Conservation (phyloP, 177 flowering plant species). For the Vitis hybrid region DNA sequence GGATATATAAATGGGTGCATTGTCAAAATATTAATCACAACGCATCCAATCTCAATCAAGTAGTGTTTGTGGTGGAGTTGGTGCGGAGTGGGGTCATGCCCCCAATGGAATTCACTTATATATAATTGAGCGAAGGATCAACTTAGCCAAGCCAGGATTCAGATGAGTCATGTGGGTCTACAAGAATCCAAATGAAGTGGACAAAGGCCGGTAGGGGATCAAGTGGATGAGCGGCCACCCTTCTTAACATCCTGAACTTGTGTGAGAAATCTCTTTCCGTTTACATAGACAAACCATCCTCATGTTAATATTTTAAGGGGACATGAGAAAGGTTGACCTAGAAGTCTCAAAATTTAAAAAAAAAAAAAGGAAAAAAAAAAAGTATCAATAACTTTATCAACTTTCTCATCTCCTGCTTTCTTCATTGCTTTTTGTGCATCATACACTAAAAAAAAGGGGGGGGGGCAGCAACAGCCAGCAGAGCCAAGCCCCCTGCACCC, state of each 20-base stretch:
- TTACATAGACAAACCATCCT: not conserved
- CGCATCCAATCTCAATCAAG: not conserved
- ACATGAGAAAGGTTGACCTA: conserved; percentile 14
- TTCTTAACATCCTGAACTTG: not conserved
- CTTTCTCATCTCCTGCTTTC: conserved; percentile 12
- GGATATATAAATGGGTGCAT: no score
- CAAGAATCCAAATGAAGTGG: conserved; percentile 13
- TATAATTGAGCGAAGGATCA: not conserved
- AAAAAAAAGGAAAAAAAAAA: not conserved
- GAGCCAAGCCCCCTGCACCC: not conserved
- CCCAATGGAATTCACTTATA: no score
- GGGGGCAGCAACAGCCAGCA: not conserved
- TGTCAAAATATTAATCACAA: no score
- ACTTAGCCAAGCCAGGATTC: not conserved
- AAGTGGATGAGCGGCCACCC: conserved; percentile 1
- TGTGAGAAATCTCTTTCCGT: conserved; percentile 1
- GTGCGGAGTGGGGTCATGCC: not conserved
- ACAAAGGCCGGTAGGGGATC: conserved; percentile 13
- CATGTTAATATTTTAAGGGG: not conserved
- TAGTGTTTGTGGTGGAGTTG: not conserved
- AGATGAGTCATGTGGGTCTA: conserved; percentile 15
- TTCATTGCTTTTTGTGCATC: conserved; percentile 19
- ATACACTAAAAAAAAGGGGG: not conserved
- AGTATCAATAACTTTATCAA: not conserved
- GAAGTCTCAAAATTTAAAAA: not conserved